Evolutionary conservation across 1,284 basidiomycete genomes (phyloP), one percentile per base, ranked within the genome.

Genomic region (Acaromyces ingoldii): DNA sequence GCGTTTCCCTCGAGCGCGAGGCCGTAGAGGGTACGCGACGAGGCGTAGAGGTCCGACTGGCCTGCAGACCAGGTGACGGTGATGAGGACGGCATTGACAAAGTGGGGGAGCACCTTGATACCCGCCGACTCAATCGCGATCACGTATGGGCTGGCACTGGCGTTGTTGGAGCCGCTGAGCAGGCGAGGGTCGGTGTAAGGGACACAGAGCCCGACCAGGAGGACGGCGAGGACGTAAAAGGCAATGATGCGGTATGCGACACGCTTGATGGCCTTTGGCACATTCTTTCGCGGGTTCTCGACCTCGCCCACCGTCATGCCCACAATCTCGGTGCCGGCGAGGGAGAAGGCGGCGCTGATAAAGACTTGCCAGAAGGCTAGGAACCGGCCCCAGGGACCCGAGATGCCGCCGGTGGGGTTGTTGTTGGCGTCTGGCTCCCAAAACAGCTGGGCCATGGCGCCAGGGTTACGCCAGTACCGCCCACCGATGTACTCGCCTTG

Each of bases 51-150:
- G 66, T 90, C 85, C 60, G 85, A 86, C 34, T 84, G 86, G 2
- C 86, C 88, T 4, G 90, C 88, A 3, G 88, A 90, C 82, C 86
- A 88, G 1, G 90, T 89, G 1, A 88, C 87, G 24, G 84, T 83
- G 53, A 88, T 79, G 37, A 88, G 76, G 34, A 80, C 79, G 28
- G 90, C 89, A 73, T 93, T 93, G 77, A 91, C 88, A 33, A 71
- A 57, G 43, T 58, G 48, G 0, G 69, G 69, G 11, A 71, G 38
- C 7, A 79, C 80, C 60, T 82, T 70, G 36, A 77, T 76, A 4
- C 64, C 57, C 0, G 78, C 70, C 11, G 60, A 51, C 28, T 72
- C 60, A 64, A 78, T 58, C 36, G 72, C 69, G 85, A 67, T 50
- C 17, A 72, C 63, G 82, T 58, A 73, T 29, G 70, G 67, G 1